phyloP scores from a whole-genome alignment of 371 early-diverging fungal genomes.

The Mortierella polycephala region DNA sequence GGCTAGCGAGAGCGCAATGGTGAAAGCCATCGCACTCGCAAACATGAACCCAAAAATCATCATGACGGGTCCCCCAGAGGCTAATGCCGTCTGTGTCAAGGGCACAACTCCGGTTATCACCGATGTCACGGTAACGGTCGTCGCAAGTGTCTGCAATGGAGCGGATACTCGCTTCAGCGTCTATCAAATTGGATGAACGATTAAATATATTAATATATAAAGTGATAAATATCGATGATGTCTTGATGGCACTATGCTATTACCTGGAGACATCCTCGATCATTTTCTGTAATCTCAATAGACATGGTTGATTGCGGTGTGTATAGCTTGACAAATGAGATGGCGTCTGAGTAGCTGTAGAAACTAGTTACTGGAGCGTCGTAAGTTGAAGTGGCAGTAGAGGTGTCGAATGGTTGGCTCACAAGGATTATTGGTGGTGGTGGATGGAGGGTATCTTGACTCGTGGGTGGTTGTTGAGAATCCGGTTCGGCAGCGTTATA shows the following conservation, averaged over 20 bases:
- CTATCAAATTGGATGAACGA: background rate
- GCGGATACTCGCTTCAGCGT: conserved; percentile 11
- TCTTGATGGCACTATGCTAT: background rate
- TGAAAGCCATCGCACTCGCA: conserved; percentile 13
- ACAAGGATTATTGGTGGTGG: background rate
- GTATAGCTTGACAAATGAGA: conserved; percentile 29
- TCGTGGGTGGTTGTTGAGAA: no score
- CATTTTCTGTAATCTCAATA: background rate
- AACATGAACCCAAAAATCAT: conserved; percentile 36
- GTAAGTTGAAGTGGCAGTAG: background rate
- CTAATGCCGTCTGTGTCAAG: conserved; percentile 18
- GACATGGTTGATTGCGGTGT: conserved; percentile 23
- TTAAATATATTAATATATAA: background rate
- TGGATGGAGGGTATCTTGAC: background rate
- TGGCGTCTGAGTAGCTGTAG: conserved; percentile 23
- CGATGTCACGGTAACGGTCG: conserved; percentile 22
- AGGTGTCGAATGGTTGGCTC: background rate
- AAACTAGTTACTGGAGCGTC: conserved; percentile 1
- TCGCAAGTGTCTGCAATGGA: conserved; percentile 19
- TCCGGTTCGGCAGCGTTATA: no score
- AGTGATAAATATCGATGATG: background rate
- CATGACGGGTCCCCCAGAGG: conserved; percentile 26
- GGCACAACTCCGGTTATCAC: conserved; percentile 37
- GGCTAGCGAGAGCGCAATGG: conserved; percentile 33
- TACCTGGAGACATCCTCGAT: conserved; percentile 18